Evolutionary conservation across 495 filamentous ascomycete genomes (phyloP).

Genomic region (Podospora anserina): DNA sequence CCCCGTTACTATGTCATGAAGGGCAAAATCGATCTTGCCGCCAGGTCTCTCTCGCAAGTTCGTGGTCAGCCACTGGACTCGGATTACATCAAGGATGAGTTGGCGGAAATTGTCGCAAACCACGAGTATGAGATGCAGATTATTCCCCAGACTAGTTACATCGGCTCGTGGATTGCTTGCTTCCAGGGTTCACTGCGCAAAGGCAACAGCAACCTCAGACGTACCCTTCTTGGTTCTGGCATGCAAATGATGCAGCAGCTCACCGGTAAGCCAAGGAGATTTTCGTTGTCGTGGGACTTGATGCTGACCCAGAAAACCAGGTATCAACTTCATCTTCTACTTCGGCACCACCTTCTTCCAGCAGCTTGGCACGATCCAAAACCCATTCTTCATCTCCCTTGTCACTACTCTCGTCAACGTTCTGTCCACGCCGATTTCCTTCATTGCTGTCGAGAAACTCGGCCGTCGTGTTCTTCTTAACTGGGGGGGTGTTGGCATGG

Average conservation of each 20-base stretch:
- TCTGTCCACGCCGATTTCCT: conserved; percentile 71
- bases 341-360: conserved; percentile 78
- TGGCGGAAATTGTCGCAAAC: conserved; percentile 77
- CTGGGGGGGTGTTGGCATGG: conserved; percentile 73
- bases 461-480: conserved; percentile 77
- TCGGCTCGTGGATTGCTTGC: conserved; percentile 64
- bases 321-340: conserved; percentile 92
- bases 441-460: conserved; percentile 74
- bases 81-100: conserved; percentile 62
- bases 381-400: conserved; percentile 76
- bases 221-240: conserved; percentile 66
- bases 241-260: conserved; percentile 72
- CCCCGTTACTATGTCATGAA: conserved; percentile 77
- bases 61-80: conserved; percentile 65
- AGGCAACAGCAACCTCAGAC: conserved; percentile 58
- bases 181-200: conserved; percentile 56
- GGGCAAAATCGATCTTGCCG: conserved; percentile 60
- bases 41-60: conserved; percentile 58
- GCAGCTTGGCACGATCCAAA: conserved; percentile 62
- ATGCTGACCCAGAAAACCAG: conserved; percentile 22
- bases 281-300: not conserved
- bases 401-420: conserved; percentile 86
- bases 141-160: conserved; percentile 59
- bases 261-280: conserved; percentile 21
- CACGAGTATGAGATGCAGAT: conserved; percentile 72